Percentiles rank a stretch among this genome's conserved stretches.
phyloP scores from a whole-genome alignment of 805 yeast genomes.

The Saccharomycopsis schoenii region DNA sequence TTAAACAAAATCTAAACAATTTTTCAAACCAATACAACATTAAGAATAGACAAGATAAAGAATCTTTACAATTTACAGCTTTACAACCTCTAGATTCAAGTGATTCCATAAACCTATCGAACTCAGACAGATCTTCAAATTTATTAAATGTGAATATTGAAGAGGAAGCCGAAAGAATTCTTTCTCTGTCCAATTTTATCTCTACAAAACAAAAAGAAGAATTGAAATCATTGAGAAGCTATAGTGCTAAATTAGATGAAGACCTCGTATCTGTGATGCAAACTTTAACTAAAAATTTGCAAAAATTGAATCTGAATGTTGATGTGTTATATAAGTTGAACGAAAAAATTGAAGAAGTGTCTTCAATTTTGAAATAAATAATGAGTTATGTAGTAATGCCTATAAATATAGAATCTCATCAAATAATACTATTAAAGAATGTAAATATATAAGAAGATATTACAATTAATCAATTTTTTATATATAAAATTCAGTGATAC shows the following conservation, averaged over 20 bases:
- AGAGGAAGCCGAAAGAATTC: conserved; percentile 1
- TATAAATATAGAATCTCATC: background rate
- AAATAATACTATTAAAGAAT: background rate
- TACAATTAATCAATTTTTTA: background rate
- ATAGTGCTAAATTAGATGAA: conserved; percentile 1
- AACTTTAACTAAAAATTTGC: background rate
- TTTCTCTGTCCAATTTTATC: background rate
- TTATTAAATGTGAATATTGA: background rate
- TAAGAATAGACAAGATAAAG: background rate
- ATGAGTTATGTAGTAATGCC: background rate
- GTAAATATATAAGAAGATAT: background rate
- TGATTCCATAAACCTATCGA: background rate
- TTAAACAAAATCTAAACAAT: conserved; percentile 1
- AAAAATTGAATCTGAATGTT: conserved; percentile 6
- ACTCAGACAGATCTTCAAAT: background rate
- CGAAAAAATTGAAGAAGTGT: background rate
- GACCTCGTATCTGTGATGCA: conserved; percentile 1
- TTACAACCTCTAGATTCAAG: background rate
- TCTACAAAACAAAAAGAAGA: conserved; percentile 2
- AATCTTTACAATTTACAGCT: background rate
- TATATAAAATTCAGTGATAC: background rate
- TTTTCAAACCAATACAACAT: background rate
- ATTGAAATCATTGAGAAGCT: background rate
- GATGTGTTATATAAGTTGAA: conserved; percentile 5
- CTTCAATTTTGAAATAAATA: conserved; percentile 1